Evolutionary conservation across 2,329 filamentous ascomycete species (phyloP).

Genomic region (Aspergillus sp.): DNA sequence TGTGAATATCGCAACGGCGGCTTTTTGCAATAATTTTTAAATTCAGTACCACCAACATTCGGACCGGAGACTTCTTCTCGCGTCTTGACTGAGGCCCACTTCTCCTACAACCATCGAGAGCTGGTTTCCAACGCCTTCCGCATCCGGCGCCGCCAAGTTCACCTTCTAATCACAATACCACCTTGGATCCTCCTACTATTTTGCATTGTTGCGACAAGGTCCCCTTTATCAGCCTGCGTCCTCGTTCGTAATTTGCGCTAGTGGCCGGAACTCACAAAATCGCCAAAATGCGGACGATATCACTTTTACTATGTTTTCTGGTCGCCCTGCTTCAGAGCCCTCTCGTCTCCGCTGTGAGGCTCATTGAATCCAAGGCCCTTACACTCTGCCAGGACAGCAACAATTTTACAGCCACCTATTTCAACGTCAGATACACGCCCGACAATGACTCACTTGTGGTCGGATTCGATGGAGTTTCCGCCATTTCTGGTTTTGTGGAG

Average conservation of each 20-base stretch:
- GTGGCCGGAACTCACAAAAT: background rate
- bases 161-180: constrained; percentile 32
- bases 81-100: constrained; percentile 9
- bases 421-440: constrained; percentile 68
- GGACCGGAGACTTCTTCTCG: constrained; percentile 2
- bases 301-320: constrained; percentile 37
- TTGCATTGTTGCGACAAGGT: background rate
- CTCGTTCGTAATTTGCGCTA: constrained; percentile 1
- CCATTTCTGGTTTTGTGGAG: constrained; percentile 47
- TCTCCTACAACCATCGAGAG: constrained; percentile 11
- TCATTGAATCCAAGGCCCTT: constrained; percentile 79
- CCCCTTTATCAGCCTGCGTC: constrained; percentile 12
- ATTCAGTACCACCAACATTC: constrained; percentile 5
- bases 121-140: constrained; percentile 27
- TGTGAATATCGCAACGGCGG: constrained; percentile 18
- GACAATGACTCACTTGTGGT: constrained; percentile 70
- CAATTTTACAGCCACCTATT: constrained; percentile 80
- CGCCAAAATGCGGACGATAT: constrained; percentile 35
- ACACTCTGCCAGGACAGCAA: constrained; percentile 81
- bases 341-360: constrained; percentile 59
- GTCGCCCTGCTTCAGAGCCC: constrained; percentile 45
- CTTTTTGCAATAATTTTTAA: constrained; percentile 9
- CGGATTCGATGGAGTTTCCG: constrained; percentile 76
- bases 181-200: constrained; percentile 16
- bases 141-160: constrained; percentile 35